Conservation (phyloP, 192 early-diverging fungal species). For the Spinellus fusiger region DNA sequence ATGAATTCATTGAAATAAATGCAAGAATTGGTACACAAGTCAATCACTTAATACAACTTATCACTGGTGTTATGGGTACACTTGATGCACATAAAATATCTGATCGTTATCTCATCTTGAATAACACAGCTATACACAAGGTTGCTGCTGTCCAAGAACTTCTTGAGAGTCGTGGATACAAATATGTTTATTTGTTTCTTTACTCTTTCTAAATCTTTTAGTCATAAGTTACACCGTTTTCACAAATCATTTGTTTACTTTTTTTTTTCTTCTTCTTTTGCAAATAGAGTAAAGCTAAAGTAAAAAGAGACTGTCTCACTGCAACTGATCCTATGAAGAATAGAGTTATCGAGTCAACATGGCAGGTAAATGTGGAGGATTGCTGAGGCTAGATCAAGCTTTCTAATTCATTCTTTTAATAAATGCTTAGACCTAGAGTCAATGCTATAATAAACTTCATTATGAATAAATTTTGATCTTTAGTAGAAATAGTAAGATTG, state of each 20-base stretch:
- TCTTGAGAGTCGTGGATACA: too few relatives aligned
- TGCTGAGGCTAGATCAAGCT: not conserved
- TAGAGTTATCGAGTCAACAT: not conserved
- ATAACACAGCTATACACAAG: too few relatives aligned
- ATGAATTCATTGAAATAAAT: too few relatives aligned
- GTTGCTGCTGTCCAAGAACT: too few relatives aligned
- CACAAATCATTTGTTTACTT: too few relatives aligned
- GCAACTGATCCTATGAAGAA: not conserved
- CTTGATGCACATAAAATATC: not conserved
- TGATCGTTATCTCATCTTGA: too few relatives aligned
- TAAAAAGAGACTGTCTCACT: constrained; percentile 5
- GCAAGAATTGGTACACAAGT: not conserved
- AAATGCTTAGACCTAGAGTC: not conserved
- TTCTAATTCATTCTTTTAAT: constrained; percentile 3
- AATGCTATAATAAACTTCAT: not conserved
- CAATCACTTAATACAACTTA: not conserved
- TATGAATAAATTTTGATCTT: not conserved
- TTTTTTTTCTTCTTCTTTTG: too few relatives aligned
- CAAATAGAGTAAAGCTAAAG: not conserved
- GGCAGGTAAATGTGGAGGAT: not conserved
- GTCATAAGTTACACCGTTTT: too few relatives aligned
- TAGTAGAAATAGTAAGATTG: too few relatives aligned
- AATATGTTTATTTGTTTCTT: too few relatives aligned
- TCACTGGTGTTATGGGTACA: not conserved
- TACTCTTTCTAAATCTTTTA: too few relatives aligned